These are phyloP conservation scores for Salix caprea DNA, from an alignment of 345 rosid species.

Conservation along the genomic window DNA sequence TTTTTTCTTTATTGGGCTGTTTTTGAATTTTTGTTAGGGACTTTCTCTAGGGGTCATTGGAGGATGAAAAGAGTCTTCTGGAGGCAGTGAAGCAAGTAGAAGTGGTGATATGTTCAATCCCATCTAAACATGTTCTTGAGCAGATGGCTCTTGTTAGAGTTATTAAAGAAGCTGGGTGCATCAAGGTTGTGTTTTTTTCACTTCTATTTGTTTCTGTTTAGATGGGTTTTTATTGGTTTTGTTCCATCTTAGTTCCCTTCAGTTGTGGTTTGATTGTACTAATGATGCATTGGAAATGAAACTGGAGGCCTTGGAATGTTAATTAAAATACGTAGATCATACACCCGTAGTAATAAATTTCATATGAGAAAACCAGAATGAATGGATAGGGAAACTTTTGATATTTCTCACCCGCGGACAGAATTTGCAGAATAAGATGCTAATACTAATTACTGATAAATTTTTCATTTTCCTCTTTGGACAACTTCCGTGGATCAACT, in stretches of 20 bases:
- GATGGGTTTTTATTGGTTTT: not conserved
- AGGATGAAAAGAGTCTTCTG: conserved; percentile 47
- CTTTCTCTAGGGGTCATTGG: conserved; percentile 54
- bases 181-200: conserved; percentile 36
- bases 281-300: too few relatives aligned
- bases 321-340: too few relatives aligned
- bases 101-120: conserved; percentile 59
- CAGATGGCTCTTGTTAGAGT: conserved; percentile 53
- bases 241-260: too few relatives aligned
- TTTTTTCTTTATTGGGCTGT: not conserved
- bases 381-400: not conserved
- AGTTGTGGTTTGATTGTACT: too few relatives aligned
- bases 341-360: too few relatives aligned
- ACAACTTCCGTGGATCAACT: not conserved
- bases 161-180: conserved; percentile 46
- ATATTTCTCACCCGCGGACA: not conserved
- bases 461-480: not conserved
- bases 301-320: too few relatives aligned
- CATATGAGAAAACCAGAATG: too few relatives aligned
- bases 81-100: conserved; percentile 66
- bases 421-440: too few relatives aligned
- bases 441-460: too few relatives aligned
- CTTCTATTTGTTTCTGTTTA: not conserved
- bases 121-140: conserved; percentile 40
- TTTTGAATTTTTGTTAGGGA: not conserved